phyloP scores from a whole-genome alignment of 2,329 filamentous ascomycete species.

The Thielaviopsis euricoi region DNA sequence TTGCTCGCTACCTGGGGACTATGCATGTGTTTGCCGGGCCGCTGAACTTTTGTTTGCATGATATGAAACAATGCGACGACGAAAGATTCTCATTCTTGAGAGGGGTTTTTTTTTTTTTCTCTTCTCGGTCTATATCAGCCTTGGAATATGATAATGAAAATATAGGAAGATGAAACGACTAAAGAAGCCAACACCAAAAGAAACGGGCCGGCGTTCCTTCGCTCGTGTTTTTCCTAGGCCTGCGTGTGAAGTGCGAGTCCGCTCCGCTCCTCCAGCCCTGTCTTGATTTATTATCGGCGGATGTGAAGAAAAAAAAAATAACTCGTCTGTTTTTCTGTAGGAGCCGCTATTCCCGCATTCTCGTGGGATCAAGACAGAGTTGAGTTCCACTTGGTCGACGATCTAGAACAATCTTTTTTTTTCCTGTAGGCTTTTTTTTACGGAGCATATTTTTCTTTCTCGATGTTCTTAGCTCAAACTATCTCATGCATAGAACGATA shows the following conservation, averaged over 20 bases:
- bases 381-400: not conserved
- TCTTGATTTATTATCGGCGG: not conserved
- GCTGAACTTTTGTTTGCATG: too few relatives aligned
- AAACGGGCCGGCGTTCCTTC: not conserved
- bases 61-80: too few relatives aligned
- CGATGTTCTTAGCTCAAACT: not conserved
- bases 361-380: not conserved
- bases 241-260: not conserved
- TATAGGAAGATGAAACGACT: too few relatives aligned
- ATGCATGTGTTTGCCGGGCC: too few relatives aligned
- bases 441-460: not conserved
- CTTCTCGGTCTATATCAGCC: too few relatives aligned
- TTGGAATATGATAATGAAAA: too few relatives aligned
- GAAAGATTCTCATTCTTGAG: too few relatives aligned
- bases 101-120: too few relatives aligned
- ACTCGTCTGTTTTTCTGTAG: not conserved
- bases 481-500: not conserved
- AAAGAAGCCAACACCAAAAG: not conserved
- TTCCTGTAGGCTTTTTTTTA: not conserved
- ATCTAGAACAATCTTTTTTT: not conserved
- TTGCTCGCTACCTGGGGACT: too few relatives aligned
- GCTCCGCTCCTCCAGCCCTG: not conserved
- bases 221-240: not conserved
- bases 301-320: not conserved
- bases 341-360: not conserved